A percentile compares a stretch with the other conserved stretches of the same genome.
phyloP scores from a whole-genome alignment of 192 early-diverging fungal genomes.

The Linderina pennispora region DNA sequence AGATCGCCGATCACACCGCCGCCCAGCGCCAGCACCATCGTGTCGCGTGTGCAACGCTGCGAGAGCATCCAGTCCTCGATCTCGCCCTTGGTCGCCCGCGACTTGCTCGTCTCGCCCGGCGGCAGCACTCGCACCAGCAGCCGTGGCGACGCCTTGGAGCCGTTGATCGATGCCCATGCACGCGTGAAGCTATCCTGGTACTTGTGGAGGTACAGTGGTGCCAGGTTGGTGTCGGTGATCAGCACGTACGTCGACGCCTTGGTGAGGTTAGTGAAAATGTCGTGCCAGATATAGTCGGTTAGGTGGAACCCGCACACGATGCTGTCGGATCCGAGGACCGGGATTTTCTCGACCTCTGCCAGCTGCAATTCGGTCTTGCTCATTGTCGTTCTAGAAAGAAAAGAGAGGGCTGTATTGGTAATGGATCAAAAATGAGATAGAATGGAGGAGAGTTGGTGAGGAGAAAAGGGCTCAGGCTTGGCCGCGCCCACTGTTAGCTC shows the following conservation, averaged over 20 bases:
- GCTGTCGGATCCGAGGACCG: conserved; percentile 83
- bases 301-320: conserved; percentile 84
- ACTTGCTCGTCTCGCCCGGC: conserved; percentile 87
- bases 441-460: too few relatives aligned
- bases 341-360: conserved; percentile 61
- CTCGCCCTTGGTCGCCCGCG: conserved; percentile 72
- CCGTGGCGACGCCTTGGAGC: conserved; percentile 30
- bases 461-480: too few relatives aligned
- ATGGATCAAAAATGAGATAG: too few relatives aligned
- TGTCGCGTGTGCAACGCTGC: conserved; percentile 85
- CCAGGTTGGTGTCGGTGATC: conserved; percentile 83
- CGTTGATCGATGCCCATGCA: conserved; percentile 19
- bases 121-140: conserved; percentile 73
- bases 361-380: too few relatives aligned
- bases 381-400: too few relatives aligned
- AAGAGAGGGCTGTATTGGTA: too few relatives aligned
- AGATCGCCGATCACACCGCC: conserved; percentile 98
- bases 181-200: conserved; percentile 51
- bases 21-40: conserved; percentile 87
- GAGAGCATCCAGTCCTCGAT: conserved; percentile 91
- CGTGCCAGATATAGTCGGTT: conserved; percentile 61
- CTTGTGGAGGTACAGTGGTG: conserved; percentile 61
- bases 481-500: too few relatives aligned
- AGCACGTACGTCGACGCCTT: conserved; percentile 77
- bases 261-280: conserved; percentile 65